These are phyloP conservation scores for Linaria vulgaris DNA, from an alignment of 257 asterid species.

Conservation along the genomic window DNA sequence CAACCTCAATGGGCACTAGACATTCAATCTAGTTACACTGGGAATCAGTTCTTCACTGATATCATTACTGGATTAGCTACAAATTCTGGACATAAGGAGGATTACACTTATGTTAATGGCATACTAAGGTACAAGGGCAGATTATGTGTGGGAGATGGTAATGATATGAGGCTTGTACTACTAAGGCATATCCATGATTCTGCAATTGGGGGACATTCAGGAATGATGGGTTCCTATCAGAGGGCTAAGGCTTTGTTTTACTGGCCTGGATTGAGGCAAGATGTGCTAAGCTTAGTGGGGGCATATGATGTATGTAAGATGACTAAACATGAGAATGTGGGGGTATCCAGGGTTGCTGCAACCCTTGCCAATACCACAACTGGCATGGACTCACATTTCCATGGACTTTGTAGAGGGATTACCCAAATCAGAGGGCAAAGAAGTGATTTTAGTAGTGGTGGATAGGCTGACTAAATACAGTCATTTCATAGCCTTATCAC, in stretches of 20 bases:
- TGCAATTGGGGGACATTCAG: no score
- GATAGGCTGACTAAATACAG: neutral
- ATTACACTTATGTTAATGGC: no score
- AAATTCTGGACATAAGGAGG: neutral
- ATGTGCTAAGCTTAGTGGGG: neutral
- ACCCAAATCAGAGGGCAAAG: neutral
- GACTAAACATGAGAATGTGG: neutral
- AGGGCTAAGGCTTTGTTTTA: no score
- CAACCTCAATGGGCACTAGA: neutral
- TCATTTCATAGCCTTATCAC: neutral
- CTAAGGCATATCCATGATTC: no score
- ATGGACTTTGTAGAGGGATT: conserved; percentile 8
- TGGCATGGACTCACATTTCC: neutral
- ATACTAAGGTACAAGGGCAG: no score
- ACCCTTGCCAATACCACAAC: neutral
- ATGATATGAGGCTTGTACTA: no score
- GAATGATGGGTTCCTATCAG: no score
- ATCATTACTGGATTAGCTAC: neutral
- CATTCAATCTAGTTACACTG: neutral
- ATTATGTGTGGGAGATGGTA: no score
- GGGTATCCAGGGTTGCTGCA: conserved; percentile 12
- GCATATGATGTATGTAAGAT: conserved; percentile 13
- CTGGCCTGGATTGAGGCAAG: neutral
- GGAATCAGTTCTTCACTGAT: neutral
- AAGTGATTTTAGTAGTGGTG: neutral